Evolutionary conservation across 352 stramenopile species (phyloP).

Genomic region (Phytophthora citrophthora): DNA sequence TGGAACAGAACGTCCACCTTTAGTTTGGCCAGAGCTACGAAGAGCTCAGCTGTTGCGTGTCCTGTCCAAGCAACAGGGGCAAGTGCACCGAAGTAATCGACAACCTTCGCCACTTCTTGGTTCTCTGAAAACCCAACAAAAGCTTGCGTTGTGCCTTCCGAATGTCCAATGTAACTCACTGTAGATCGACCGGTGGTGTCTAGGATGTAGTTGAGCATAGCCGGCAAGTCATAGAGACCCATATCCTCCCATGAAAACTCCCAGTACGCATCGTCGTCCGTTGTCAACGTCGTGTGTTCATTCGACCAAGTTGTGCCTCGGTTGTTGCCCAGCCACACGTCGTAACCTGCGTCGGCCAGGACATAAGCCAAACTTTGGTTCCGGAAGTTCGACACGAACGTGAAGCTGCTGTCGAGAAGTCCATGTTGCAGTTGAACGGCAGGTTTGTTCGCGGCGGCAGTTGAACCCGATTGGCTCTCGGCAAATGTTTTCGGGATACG

Average conservation of each 20-base stretch:
- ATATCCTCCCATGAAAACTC: conserved; percentile 70
- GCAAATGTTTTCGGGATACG: conserved; percentile 60
- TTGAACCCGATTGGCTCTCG: conserved; percentile 43
- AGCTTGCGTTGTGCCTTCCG: conserved; percentile 67
- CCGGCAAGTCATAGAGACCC: conserved; percentile 62
- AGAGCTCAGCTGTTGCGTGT: conserved; percentile 38
- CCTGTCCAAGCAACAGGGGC: conserved; percentile 56
- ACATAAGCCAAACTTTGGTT: conserved; percentile 67
- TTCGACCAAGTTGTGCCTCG: conserved; percentile 71
- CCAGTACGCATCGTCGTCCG: conserved; percentile 55
- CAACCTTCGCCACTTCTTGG: conserved; percentile 62
- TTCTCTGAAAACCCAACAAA: conserved; percentile 63
- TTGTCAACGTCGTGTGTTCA: conserved; percentile 52
- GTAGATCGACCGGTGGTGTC: conserved; percentile 37
- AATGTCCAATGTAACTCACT: conserved; percentile 68
- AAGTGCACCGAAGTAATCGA: conserved; percentile 69
- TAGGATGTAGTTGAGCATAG: conserved; percentile 70
- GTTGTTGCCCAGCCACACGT: conserved; percentile 79
- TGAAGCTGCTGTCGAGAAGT: conserved; percentile 68
- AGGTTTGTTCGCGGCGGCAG: conserved; percentile 44
- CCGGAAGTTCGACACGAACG: conserved; percentile 64
- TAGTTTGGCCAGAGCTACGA: conserved; percentile 39
- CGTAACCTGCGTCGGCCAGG: conserved; percentile 63
- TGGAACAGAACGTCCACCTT: conserved; percentile 52
- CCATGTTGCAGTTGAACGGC: conserved; percentile 67